Evolutionary conservation across 2,329 filamentous ascomycete genomes (phyloP).

Genomic region (Neonectria coccinea): DNA sequence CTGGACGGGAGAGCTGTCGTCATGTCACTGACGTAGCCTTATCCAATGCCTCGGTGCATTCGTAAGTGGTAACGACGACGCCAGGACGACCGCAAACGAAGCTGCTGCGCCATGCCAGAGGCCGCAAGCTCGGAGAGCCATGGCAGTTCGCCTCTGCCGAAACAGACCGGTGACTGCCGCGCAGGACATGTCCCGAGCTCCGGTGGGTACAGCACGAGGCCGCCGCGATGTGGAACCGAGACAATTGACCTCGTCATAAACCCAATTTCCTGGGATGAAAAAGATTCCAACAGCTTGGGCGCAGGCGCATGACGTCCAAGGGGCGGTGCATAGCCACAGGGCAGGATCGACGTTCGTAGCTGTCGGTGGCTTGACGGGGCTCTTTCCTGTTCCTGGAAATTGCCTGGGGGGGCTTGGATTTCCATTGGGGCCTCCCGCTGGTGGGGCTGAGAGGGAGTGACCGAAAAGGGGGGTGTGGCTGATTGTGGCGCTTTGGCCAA

Average conservation of each 20-base stretch:
- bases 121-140: conserved; percentile 21
- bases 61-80: neutral
- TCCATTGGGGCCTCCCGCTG: conserved; percentile 16
- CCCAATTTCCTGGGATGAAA: conserved; percentile 6
- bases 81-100: conserved; percentile 4
- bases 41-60: conserved; percentile 8
- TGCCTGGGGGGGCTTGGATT: conserved; percentile 6
- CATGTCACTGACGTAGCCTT: neutral
- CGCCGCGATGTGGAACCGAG: conserved; percentile 1
- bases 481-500: conserved; percentile 10
- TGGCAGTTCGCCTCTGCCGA: neutral
- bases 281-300: conserved; percentile 9
- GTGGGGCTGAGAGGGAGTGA: conserved; percentile 2
- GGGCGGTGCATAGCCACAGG: conserved; percentile 26
- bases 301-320: conserved; percentile 21
- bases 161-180: neutral
- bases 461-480: conserved; percentile 12
- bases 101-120: conserved; percentile 25
- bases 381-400: conserved; percentile 1
- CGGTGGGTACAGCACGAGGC: neutral
- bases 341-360: neutral
- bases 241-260: neutral
- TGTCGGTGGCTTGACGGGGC: neutral
- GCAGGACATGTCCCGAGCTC: neutral
- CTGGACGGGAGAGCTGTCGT: neutral